Percentiles rank a stretch among this genome's conserved stretches.
phyloP scores from a whole-genome alignment of 2,329 filamentous ascomycete genomes.

The Ascochyta lentis region DNA sequence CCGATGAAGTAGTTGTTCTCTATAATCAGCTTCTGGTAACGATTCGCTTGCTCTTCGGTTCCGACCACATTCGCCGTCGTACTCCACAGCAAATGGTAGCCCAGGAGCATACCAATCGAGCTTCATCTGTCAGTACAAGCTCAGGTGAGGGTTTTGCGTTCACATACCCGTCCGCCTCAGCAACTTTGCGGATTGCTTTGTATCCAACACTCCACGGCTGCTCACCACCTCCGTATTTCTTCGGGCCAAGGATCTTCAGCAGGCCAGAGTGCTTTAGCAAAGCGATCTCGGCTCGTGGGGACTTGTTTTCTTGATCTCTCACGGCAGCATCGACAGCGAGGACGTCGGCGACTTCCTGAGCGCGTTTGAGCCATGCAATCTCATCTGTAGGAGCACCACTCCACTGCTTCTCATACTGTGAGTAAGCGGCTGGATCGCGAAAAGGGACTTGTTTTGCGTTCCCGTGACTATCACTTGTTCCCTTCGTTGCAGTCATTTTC shows the following conservation, averaged over 20 bases:
- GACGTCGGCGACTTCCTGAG: constrained; percentile 58
- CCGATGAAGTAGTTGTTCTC: constrained; percentile 71
- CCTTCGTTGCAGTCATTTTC: constrained; percentile 20
- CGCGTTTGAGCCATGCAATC: constrained; percentile 57
- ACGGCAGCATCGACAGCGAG: constrained; percentile 56
- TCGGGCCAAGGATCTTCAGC: constrained; percentile 58
- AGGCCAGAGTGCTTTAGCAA: constrained; percentile 61
- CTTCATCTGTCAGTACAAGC: constrained; percentile 15
- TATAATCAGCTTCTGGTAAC: constrained; percentile 63
- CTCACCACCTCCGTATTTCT: constrained; percentile 60
- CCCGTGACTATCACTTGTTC: constrained; percentile 18
- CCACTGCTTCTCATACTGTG: constrained; percentile 49
- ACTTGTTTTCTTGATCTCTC: constrained; percentile 60
- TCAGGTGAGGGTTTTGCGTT: neutral
- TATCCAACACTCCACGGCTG: constrained; percentile 64
- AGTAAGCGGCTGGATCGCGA: constrained; percentile 51
- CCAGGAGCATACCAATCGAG: constrained; percentile 69
- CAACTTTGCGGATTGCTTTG: constrained; percentile 66
- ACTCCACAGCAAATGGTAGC: constrained; percentile 70
- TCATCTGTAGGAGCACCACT: constrained; percentile 49
- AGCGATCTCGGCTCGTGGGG: constrained; percentile 58
- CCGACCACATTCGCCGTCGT: constrained; percentile 67
- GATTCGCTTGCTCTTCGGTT: constrained; percentile 65
- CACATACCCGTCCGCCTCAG: constrained; percentile 65
- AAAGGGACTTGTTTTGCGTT: constrained; percentile 22